Conservation (phyloP, 805 yeast genomes). For the Myxozyma geophila region DNA sequence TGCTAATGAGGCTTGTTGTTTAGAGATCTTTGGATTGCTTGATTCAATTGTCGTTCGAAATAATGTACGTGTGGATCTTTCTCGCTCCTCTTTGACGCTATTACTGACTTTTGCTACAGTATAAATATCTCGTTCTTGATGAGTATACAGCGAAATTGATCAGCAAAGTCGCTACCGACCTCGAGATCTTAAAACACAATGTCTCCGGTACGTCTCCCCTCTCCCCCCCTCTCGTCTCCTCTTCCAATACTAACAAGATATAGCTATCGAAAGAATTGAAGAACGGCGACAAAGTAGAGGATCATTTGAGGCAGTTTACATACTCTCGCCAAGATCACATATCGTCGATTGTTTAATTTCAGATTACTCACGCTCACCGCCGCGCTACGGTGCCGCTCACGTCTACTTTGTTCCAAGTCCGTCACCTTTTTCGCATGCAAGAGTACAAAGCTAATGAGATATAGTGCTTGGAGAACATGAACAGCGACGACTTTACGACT, state of each 20-base stretch:
- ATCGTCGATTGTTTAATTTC: constrained; percentile 76
- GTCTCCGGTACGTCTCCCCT: constrained; percentile 24
- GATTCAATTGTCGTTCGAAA: constrained; percentile 29
- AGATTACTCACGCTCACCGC: constrained; percentile 67
- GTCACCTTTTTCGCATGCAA: constrained; percentile 31
- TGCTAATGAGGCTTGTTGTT: not conserved
- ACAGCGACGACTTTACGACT: constrained; percentile 36
- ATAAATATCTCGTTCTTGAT: constrained; percentile 61
- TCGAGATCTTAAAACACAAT: constrained; percentile 26
- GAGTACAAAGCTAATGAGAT: not conserved
- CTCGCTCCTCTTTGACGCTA: not conserved
- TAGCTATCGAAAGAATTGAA: constrained; percentile 67
- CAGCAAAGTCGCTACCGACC: constrained; percentile 42
- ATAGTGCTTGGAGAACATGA: constrained; percentile 33
- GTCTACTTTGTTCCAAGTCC: constrained; percentile 72
- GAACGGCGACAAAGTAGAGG: constrained; percentile 62
- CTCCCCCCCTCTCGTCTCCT: not conserved
- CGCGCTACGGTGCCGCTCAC: constrained; percentile 76
- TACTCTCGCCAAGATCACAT: constrained; percentile 70
- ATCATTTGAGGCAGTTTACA: constrained; percentile 77
- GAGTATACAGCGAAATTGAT: constrained; percentile 56
- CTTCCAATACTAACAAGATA: not conserved
- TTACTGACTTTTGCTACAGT: constrained; percentile 24
- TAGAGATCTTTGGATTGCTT: constrained; percentile 26
- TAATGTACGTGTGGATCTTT: constrained; percentile 13